These are phyloP conservation scores for Russula abietina DNA, from an alignment of 768 basidiomycete species.

Conservation along the genomic window DNA sequence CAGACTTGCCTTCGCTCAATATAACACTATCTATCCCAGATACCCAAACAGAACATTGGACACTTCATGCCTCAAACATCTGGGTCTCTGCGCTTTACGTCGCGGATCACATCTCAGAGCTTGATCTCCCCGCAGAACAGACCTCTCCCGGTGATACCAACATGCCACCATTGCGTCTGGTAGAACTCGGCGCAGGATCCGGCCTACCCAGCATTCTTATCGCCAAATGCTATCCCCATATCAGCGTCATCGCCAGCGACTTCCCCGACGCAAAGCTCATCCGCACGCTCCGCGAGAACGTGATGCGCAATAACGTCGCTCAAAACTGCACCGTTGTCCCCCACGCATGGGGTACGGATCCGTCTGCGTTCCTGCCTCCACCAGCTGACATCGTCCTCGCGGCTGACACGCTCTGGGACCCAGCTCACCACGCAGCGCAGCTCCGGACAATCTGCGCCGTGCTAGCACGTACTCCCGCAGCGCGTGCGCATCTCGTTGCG, in stretches of 20 bases:
- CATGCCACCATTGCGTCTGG: slow-evolving; percentile 31
- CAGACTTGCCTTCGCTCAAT: slow-evolving; percentile 10
- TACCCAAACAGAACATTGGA: slow-evolving; percentile 63
- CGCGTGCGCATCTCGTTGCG: slow-evolving; percentile 61
- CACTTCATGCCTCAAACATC: slow-evolving; percentile 69
- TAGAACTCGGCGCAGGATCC: slow-evolving; percentile 71
- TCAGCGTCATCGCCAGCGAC: slow-evolving; percentile 52
- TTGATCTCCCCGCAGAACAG: slow-evolving; percentile 32
- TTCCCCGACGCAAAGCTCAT: slow-evolving; percentile 66
- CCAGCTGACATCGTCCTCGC: slow-evolving; percentile 54
- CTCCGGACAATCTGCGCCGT: slow-evolving; percentile 46
- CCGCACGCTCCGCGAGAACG: slow-evolving; percentile 50
- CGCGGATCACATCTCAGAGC: slow-evolving; percentile 53
- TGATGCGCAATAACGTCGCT: slow-evolving; percentile 44
- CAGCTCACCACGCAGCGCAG: slow-evolving; percentile 50
- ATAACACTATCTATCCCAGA: slow-evolving; percentile 57
- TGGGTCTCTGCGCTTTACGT: slow-evolving; percentile 66
- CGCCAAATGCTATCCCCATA: slow-evolving; percentile 42
- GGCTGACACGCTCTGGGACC: slow-evolving; percentile 76
- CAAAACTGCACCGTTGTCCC: slow-evolving; percentile 48
- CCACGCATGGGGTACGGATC: slow-evolving; percentile 61
- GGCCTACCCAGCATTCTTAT: slow-evolving; percentile 69
- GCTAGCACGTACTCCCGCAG: slow-evolving; percentile 37
- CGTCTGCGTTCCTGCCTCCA: slow-evolving; percentile 28
- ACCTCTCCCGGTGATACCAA: not conserved